Evolutionary conservation across 805 yeast genomes (phyloP).

Genomic region (Candida michaelii): DNA sequence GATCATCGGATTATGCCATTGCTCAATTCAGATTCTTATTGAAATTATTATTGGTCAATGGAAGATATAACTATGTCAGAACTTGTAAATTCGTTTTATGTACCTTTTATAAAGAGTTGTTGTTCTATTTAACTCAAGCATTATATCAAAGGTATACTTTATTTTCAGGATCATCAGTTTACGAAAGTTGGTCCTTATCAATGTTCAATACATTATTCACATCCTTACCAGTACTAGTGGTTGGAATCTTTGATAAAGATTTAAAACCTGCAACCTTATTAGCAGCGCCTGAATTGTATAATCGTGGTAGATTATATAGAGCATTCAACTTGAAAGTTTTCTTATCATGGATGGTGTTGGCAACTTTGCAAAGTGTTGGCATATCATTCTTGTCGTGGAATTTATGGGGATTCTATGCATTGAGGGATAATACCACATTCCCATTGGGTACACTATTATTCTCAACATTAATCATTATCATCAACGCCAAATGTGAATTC

Average conservation of each 20-base stretch:
- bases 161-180: slow-evolving; percentile 90
- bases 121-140: slow-evolving; percentile 87
- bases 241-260: slow-evolving; percentile 96
- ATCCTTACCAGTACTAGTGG: slow-evolving; percentile 82
- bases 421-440: slow-evolving; percentile 72
- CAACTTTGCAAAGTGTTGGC: slow-evolving; percentile 69
- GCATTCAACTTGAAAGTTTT: slow-evolving; percentile 73
- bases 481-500: slow-evolving; percentile 76
- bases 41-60: slow-evolving; percentile 87
- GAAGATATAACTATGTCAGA: slow-evolving; percentile 90
- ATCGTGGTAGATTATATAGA: slow-evolving; percentile 70
- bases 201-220: slow-evolving; percentile 97
- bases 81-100: slow-evolving; percentile 89
- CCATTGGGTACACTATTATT: slow-evolving; percentile 79
- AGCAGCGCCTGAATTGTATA: slow-evolving; percentile 88
- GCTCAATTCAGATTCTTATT: slow-evolving; percentile 88
- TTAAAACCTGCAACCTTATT: slow-evolving; percentile 81
- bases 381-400: slow-evolving; percentile 66
- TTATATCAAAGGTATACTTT: slow-evolving; percentile 81
- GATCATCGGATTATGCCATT: slow-evolving; percentile 91
- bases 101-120: slow-evolving; percentile 90
- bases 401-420: slow-evolving; percentile 69
- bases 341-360: slow-evolving; percentile 74
- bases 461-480: slow-evolving; percentile 67
- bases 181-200: slow-evolving; percentile 94